Evolutionary conservation across 108 stramenopile species (phyloP).

Genomic region (Cafeteria roenbergensis): DNA sequence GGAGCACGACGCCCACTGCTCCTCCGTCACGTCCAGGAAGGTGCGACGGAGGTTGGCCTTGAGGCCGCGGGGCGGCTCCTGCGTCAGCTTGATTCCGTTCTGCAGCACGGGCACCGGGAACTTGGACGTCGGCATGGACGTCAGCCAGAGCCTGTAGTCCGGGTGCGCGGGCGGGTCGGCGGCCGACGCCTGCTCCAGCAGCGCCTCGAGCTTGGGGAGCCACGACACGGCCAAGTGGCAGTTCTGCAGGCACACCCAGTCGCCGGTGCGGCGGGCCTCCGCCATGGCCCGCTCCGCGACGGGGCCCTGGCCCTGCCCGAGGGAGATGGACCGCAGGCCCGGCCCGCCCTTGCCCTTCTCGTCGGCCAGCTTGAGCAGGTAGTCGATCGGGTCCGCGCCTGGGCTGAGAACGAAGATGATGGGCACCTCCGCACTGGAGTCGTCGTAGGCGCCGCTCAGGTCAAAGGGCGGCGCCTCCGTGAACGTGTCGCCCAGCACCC

Average conservation of each 20-base stretch:
- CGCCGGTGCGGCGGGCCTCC: conserved; percentile 30
- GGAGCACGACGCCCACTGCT: conserved; percentile 33
- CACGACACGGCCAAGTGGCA: conserved; percentile 50
- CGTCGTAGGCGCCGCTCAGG: conserved; percentile 25
- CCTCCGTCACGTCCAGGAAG: conserved; percentile 36
- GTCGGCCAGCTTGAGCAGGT: conserved; percentile 28
- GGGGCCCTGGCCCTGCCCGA: conserved; percentile 44
- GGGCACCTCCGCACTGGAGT: conserved; percentile 19
- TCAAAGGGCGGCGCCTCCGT: conserved; percentile 29
- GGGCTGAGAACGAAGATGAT: conserved; percentile 34
- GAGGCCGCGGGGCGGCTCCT: conserved; percentile 47
- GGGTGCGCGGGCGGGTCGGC: conserved; percentile 20
- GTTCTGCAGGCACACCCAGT: conserved; percentile 61
- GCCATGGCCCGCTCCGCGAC: conserved; percentile 31
- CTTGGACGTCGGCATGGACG: conserved; percentile 38
- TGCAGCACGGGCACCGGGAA: conserved; percentile 47
- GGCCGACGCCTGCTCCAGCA: conserved; percentile 26
- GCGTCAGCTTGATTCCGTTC: conserved; percentile 48
- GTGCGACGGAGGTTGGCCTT: conserved; percentile 39
- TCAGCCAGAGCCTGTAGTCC: conserved; percentile 42
- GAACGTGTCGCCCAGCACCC: conserved; percentile 8
- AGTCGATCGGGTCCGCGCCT: conserved; percentile 45
- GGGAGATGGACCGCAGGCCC: conserved; percentile 22
- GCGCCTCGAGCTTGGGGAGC: conserved; percentile 37
- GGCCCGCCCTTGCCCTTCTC: conserved; percentile 27